Evolutionary conservation across 306 rosid genomes (phyloP), one percentile per base, ranked within the genome.

Genomic region (Trifolium dubium): DNA sequence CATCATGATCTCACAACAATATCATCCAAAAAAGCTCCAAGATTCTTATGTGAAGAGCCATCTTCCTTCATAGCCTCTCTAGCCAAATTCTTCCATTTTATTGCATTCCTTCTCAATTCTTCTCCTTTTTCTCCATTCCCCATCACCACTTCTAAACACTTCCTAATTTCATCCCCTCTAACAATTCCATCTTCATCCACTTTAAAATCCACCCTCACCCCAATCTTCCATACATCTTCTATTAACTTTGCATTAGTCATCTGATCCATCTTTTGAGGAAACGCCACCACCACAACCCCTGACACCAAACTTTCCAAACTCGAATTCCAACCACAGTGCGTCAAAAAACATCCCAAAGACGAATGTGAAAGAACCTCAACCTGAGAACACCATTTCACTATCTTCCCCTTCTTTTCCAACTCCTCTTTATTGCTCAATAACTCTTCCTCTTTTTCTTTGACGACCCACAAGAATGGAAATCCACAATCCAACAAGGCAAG

Each of bases 271-370:
- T 83, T 74, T 0, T 81, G 88, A 2, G 91, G 89, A 76, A 83
- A 84, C 2, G 43, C 86, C 64, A 86, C 84, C 72, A 71, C 2
- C 0, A 90, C 86, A 37, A 84, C 85, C 39, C 90, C 89, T 0
- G 69, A 73, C 1, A 35, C 81, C 32, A 89, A 47, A 46, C 89
- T 84, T 69, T 89, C 93, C 68, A 82, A 1, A 0, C 69, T 77
- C 0, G 90, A 86, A 72, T 88, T 86, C 92, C 90, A 88, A 39
- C 92, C 92, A 14, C 85, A 80, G 1, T 88, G 90, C 1, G 76
- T 78, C 56, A 86, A 19, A 70, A 84, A 88, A 64, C 90, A 88
- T 34, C 87, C 87, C 34, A 80, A 6, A 0, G 84, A 81, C 41
- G 64, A 43, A 65, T 81, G 86, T 1, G 87, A 79, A 10, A 87